Evolutionary conservation across 2,329 filamentous ascomycete species (phyloP), one percentile per base, ranked within the genome.

Genomic region (Fusarium neocosmosporiellum): DNA sequence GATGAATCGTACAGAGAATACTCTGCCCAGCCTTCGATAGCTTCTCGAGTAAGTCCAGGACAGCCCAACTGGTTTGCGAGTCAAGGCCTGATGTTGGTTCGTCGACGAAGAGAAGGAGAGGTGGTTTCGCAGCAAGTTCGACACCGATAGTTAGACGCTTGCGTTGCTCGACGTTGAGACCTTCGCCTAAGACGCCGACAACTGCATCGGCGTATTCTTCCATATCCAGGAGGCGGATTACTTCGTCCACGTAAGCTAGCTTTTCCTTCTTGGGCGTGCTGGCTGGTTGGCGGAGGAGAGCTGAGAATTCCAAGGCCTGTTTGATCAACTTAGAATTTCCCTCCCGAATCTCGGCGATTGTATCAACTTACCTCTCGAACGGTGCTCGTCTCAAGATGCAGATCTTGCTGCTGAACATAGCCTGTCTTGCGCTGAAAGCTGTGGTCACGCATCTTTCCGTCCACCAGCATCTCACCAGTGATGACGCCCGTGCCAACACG

Each of bases 341-440:
- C 24, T 20, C 24, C 14, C 2, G 0, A 9, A 18, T 7, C 4
- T 10, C 6, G 0, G 7, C 16, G 20, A 4, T 8, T 1, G 13
- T 18, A 5, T 8, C 11, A 27, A 57, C 33, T 14, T 37, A 29
- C 54, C 34, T 57, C 82, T 13, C 79, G 78, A 1, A 85, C 80
- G 5, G 91, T 93, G 1, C 68, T 69, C 0, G 77, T 78, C 18
- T 71, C 64, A 1, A 78, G 68, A 63, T 79, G 78, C 2, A 79
- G 83, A 84, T 93, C 91, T 75, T 92, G 70, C 77, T 93, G 91
- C 75, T 92, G 90, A 29, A 91, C 91, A 72, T 93, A 92, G 50
- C 91, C 91, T 1, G 90, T 92, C 80, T 91, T 92, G 20, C 91
- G 88, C 77, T 92, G 91, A 84, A 93, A 93, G 4, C 89, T 90